Evolutionary conservation across 1,284 basidiomycete genomes (phyloP).

Genomic region (Puccinia brachypodii): DNA sequence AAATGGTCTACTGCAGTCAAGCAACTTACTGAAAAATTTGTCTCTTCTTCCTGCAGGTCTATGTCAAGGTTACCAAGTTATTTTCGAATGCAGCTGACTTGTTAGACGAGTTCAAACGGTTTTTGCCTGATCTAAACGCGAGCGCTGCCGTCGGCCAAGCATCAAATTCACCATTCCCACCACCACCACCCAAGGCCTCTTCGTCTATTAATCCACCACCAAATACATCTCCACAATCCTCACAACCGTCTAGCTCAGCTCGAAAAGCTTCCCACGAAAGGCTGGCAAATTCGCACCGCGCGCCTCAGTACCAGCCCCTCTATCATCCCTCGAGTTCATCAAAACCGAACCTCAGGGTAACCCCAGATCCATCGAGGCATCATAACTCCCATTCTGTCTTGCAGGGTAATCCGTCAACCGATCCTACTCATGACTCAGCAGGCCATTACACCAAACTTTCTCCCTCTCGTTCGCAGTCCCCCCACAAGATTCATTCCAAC

Average conservation of each 20-base stretch:
- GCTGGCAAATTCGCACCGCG: background rate
- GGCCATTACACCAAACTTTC: constrained; percentile 1
- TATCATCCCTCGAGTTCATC: background rate
- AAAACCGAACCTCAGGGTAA: background rate
- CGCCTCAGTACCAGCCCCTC: constrained; percentile 1
- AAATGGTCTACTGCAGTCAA: background rate
- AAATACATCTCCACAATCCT: constrained; percentile 11
- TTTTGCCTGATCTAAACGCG: constrained; percentile 42
- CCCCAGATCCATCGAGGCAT: constrained; percentile 2
- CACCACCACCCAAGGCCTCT: background rate
- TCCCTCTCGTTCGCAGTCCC: constrained; percentile 3
- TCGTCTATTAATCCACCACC: constrained; percentile 3
- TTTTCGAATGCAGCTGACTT: constrained; percentile 37
- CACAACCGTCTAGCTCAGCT: constrained; percentile 9
- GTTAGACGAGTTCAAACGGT: constrained; percentile 47
- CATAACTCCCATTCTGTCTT: background rate
- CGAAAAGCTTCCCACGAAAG: constrained; percentile 15
- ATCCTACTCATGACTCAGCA: constrained; percentile 14
- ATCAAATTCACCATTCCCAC: constrained; percentile 8
- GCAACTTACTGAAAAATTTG: background rate
- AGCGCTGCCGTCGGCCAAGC: background rate
- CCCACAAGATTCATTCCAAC: constrained; percentile 7
- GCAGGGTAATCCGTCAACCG: background rate
- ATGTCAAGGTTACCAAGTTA: constrained; percentile 42
- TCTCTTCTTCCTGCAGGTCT: constrained; percentile 28